phyloP scores from a whole-genome alignment of 768 basidiomycete genomes.

The Cyclocybe aegerita region DNA sequence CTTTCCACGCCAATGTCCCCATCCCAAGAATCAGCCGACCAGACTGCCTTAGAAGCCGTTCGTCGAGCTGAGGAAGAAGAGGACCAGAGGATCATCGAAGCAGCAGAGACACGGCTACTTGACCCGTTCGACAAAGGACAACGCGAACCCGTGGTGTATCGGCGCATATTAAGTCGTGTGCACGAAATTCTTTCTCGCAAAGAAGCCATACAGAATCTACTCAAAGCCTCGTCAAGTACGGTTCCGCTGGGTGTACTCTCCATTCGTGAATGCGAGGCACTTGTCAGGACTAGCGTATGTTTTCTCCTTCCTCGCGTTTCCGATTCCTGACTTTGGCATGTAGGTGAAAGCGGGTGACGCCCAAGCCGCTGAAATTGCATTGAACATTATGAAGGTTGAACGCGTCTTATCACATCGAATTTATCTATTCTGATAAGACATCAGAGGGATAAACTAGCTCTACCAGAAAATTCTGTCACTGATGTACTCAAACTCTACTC shows the following conservation, averaged over 20 bases:
- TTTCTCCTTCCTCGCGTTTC: slow-evolving; percentile 5
- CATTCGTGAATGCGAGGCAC: slow-evolving; percentile 49
- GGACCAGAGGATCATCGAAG: slow-evolving; percentile 33
- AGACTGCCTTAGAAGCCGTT: slow-evolving; percentile 12
- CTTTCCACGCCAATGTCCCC: slow-evolving; percentile 30
- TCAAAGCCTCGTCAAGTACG: slow-evolving; percentile 10
- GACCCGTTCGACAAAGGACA: slow-evolving; percentile 5
- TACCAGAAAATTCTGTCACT: slow-evolving; percentile 45
- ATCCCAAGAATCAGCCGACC: slow-evolving; percentile 3
- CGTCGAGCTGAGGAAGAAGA: slow-evolving; percentile 23
- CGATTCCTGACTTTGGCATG: not conserved
- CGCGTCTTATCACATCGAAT: slow-evolving; percentile 2
- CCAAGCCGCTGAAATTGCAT: slow-evolving; percentile 44
- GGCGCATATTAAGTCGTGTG: slow-evolving; percentile 32
- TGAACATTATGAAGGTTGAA: slow-evolving; percentile 56
- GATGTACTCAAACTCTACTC: slow-evolving; percentile 51
- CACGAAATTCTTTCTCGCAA: slow-evolving; percentile 33
- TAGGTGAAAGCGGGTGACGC: slow-evolving; percentile 51
- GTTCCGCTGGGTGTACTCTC: slow-evolving; percentile 50
- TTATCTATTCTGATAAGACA: slow-evolving; percentile 30
- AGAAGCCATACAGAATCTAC: slow-evolving; percentile 23
- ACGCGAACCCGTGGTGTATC: slow-evolving; percentile 21
- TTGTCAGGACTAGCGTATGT: slow-evolving; percentile 53
- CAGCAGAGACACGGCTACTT: slow-evolving; percentile 33
- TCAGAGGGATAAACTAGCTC: slow-evolving; percentile 41